These are phyloP conservation scores for Alectoria sarmentosa DNA, from an alignment of 495 filamentous ascomycete genomes.

Conservation along the genomic window DNA sequence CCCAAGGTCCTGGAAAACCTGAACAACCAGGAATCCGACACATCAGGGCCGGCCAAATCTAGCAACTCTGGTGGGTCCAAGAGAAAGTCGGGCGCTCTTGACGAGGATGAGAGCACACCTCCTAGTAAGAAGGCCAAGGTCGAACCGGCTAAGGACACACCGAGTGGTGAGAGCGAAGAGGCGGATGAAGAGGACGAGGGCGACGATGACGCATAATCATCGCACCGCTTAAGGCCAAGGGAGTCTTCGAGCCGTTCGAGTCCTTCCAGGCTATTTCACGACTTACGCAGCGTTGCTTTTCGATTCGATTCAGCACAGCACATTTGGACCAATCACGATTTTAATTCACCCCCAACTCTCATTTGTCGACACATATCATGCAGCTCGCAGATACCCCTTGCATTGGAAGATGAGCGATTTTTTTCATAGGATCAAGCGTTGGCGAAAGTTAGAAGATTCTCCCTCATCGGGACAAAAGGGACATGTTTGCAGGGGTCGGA, in stretches of 20 bases:
- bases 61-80: constrained; percentile 36
- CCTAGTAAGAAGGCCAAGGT: constrained; percentile 44
- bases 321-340: neutral
- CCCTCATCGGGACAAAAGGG: constrained; percentile 25
- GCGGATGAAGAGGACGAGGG: constrained; percentile 47
- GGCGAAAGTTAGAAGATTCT: constrained; percentile 19
- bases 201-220: constrained; percentile 26
- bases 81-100: constrained; percentile 44
- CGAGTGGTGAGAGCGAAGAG: constrained; percentile 42
- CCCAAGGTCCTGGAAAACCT: constrained; percentile 24
- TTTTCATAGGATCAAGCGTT: constrained; percentile 12
- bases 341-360: constrained; percentile 12
- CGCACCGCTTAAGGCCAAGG: neutral
- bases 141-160: constrained; percentile 29
- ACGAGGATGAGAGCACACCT: constrained; percentile 36
- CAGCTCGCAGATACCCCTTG: constrained; percentile 24
- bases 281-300: constrained; percentile 22
- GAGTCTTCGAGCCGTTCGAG: neutral
- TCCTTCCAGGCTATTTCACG: constrained; percentile 9
- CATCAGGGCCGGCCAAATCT: constrained; percentile 24
- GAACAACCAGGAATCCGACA: constrained; percentile 25
- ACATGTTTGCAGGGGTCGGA: neutral
- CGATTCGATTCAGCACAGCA: constrained; percentile 5
- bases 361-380: constrained; percentile 7
- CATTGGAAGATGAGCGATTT: constrained; percentile 14